Percentiles rank a stretch among this genome's conserved stretches.
phyloP scores from a whole-genome alignment of 129 eudicot species.

The Flaveria bidentis region DNA sequence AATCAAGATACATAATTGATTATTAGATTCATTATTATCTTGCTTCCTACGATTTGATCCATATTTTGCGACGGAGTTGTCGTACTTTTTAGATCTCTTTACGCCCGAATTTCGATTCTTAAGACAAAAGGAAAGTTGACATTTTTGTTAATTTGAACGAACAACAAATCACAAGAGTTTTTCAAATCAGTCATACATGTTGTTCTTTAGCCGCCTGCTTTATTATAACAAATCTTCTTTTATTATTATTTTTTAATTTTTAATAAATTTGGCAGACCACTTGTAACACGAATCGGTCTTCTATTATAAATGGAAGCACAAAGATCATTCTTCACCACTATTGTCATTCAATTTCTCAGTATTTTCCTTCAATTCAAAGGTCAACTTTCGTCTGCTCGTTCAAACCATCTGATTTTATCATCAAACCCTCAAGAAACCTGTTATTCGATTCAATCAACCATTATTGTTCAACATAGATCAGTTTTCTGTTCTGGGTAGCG shows the following conservation, averaged over 20 bases:
- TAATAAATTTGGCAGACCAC: conserved; percentile 17
- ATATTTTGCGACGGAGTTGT: conserved; percentile 18
- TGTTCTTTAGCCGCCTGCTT: conserved; percentile 16
- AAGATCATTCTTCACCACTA: conserved; percentile 12
- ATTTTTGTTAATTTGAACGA: conserved; percentile 2
- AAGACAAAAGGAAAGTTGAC: conserved; percentile 21
- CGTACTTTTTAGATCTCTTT: neutral
- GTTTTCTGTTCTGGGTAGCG: conserved; percentile 15
- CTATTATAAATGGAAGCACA: neutral
- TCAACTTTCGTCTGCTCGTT: conserved; percentile 21
- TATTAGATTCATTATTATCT: neutral
- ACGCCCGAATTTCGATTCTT: conserved; percentile 19
- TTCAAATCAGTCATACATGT: too few species aligned
- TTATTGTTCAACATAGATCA: neutral
- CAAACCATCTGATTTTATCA: conserved; percentile 7
- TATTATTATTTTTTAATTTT: neutral
- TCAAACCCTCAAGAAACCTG: neutral
- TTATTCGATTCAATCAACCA: neutral
- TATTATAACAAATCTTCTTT: neutral
- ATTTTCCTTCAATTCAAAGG: conserved; percentile 23
- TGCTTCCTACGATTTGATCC: conserved; percentile 10
- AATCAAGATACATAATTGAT: too few species aligned
- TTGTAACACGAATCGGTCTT: neutral
- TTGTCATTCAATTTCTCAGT: neutral
- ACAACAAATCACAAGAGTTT: neutral